Base-by-base conservation (phyloP, 805 yeast species). In the Schizosaccharomyces octosporus region DNA sequence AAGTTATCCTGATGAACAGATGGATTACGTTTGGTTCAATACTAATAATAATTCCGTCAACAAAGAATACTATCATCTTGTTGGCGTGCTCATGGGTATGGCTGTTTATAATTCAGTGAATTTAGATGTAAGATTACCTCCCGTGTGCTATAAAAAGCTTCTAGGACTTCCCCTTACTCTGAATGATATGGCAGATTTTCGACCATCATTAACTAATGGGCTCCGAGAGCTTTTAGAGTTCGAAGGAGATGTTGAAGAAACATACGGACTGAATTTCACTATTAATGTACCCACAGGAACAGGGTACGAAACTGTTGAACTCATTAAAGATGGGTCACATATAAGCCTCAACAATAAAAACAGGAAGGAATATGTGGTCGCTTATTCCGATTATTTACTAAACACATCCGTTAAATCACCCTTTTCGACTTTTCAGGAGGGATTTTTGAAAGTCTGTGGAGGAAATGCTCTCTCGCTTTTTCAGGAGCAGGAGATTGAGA, bases 41-140 rank as follows among this genome's bases (percentile, higher is more conserved):
- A 63, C 64, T 19, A 67, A 61, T 55, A n/a, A 3, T 9, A 13
- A 5, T 7, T 15, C 51, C 27, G 39, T 62, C 61, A 61, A 66
- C 63, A 59, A 64, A 64, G 64, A 63, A 36, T 65, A 67, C 61
- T 66, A 65, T 54, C 89, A 83, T 71, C 73, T 87, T 45, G 83
- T 88, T 62, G 98, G 98, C 0, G 85, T 85, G 1, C 83, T 88
- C 1, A 72, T 93, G 51, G 97, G 96, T 0, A 75, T 93, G 66
- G 97, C 97, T 0, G 82, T 93, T 42, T 87, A 86, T 70, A 93
- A 90, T 70, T 85, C 96, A 0, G 84, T 88, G 0, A 87, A 89
- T 59, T 73, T 90, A 58, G 95, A 88, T 69, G 73, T 90, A 62
- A 79, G 78, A 57, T 80, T 90, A 62, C 96, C 97, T 0, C 72